Evolutionary conservation across 768 basidiomycete genomes (phyloP).

Genomic region (Mycena haematopus): DNA sequence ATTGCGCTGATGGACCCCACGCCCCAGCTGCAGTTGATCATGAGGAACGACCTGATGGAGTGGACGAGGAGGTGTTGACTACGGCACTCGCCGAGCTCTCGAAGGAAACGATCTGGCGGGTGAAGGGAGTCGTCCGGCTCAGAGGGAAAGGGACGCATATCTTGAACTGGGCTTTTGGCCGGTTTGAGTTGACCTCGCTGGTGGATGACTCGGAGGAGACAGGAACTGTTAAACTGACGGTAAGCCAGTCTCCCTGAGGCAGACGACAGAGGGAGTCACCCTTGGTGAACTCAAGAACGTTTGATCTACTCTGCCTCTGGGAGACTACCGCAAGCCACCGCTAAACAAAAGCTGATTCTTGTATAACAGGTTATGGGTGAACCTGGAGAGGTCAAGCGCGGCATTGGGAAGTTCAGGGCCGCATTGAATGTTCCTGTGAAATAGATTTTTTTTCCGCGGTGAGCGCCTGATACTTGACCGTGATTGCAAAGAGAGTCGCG

Average conservation of each 20-base stretch:
- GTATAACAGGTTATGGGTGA: slow-evolving; percentile 74
- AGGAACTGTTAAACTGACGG: slow-evolving; percentile 68
- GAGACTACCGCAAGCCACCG: no score
- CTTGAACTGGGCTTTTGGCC: slow-evolving; percentile 94
- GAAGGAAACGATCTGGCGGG: slow-evolving; percentile 77
- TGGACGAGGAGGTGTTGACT: slow-evolving; percentile 48
- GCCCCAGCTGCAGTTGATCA: background rate
- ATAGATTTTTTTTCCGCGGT: no score
- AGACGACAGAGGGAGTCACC: no score
- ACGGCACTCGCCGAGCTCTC: slow-evolving; percentile 58
- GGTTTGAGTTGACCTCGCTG: slow-evolving; percentile 64
- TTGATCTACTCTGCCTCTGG: no score
- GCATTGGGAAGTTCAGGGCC: slow-evolving; percentile 60
- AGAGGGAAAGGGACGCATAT: slow-evolving; percentile 52
- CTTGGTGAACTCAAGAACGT: no score
- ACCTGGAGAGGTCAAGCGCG: slow-evolving; percentile 74
- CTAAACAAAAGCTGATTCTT: background rate
- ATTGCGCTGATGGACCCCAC: slow-evolving; percentile 18
- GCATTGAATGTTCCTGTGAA: slow-evolving; percentile 45
- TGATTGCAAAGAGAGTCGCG: no score
- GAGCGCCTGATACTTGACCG: no score
- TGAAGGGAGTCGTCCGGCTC: slow-evolving; percentile 85
- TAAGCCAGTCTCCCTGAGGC: no score
- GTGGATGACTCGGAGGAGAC: slow-evolving; percentile 35
- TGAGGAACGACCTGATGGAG: slow-evolving; percentile 32